phyloP scores from a whole-genome alignment of 202 grass and related monocot species.

The Sporobolus alterniflorus region DNA sequence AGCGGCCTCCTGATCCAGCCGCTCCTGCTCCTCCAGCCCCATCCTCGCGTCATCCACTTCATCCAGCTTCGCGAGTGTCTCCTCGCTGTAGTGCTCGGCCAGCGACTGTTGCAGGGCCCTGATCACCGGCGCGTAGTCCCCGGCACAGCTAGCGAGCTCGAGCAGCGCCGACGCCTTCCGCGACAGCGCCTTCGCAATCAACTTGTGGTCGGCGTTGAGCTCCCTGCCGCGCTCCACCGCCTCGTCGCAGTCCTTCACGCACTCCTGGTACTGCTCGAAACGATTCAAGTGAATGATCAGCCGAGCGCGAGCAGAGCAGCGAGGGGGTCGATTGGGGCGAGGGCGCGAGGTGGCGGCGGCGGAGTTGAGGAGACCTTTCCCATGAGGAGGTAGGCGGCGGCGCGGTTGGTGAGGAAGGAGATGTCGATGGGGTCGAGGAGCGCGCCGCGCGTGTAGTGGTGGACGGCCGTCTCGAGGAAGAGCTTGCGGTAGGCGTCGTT shows the following conservation, averaged over 20 bases:
- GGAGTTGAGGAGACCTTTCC: constrained; percentile 25
- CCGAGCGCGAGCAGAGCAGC: not conserved
- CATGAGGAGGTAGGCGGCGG: constrained; percentile 60
- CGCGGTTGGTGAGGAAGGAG: constrained; percentile 65
- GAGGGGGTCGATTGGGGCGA: not conserved
- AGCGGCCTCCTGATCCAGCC: constrained; percentile 45
- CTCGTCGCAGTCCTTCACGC: constrained; percentile 63
- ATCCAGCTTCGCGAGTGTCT: constrained; percentile 44
- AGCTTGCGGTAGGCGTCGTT: constrained; percentile 58
- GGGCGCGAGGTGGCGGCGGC: no score
- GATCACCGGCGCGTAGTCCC: constrained; percentile 48
- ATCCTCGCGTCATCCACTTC: constrained; percentile 41
- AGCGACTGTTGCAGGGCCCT: constrained; percentile 54
- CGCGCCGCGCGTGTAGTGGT: constrained; percentile 58
- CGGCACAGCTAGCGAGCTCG: constrained; percentile 44
- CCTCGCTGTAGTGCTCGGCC: constrained; percentile 50
- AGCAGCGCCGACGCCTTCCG: constrained; percentile 58
- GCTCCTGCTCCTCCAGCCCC: constrained; percentile 54
- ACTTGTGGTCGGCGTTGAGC: constrained; percentile 42
- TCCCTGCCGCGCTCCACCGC: constrained; percentile 53
- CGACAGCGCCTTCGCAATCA: constrained; percentile 56
- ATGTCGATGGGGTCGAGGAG: constrained; percentile 49
- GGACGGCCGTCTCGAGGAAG: constrained; percentile 59
- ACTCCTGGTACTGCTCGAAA: constrained; percentile 51
- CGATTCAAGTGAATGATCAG: not conserved